Evolutionary conservation across 768 basidiomycete genomes (phyloP), one percentile per base, ranked within the genome.

Genomic region (Lentinus tigrinus): DNA sequence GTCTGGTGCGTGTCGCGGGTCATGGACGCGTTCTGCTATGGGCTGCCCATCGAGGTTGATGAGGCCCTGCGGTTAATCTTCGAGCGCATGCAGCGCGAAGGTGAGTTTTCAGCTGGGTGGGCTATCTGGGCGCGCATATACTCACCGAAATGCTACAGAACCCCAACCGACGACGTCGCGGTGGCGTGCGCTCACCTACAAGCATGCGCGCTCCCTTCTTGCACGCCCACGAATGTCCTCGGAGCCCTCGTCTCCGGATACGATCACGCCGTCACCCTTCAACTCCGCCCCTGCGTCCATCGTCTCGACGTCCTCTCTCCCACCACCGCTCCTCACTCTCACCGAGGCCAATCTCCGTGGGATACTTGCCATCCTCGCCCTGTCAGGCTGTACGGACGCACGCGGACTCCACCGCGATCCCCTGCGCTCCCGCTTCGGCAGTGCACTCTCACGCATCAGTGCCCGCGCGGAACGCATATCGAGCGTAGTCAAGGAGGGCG

Each of bases 101-200:
- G 73, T 73, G 40, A 47, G 71, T 39, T 8, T 14, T 26, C n/a
- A n/a, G n/a, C n/a, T n/a, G n/a, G n/a, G n/a, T n/a, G n/a, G 13
- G 4, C 16, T 39, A 13, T 46, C 24, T 31, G 47, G 27, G 14
- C 48, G 37, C 5, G 21, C 21, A 40, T 34, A 14, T 19, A 24
- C 34, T 19, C 31, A 43, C 19, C 14, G 24, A 23, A n/a, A 7
- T 28, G 21, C 8, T 38, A 38, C 62, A 74, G 73, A 74, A 62
- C 70, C 72, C 0, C 72, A 73, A 55, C 67, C 72, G n/a, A 73
- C 69, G 6, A 68, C 72, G 23, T 69, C 73, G 13, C 69, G 73
- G 19, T 74, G 73, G 73, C 69, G 73, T 34, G 71, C 70, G 1
- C 67, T 74, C 46, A 73, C 72, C 3, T 70, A 74, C 53, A 64